Percentiles rank a stretch among this genome's conserved stretches.
These are phyloP conservation scores for Helotiales sp. DNA, from an alignment of 2,329 filamentous ascomycete species.

Conservation along the genomic window DNA sequence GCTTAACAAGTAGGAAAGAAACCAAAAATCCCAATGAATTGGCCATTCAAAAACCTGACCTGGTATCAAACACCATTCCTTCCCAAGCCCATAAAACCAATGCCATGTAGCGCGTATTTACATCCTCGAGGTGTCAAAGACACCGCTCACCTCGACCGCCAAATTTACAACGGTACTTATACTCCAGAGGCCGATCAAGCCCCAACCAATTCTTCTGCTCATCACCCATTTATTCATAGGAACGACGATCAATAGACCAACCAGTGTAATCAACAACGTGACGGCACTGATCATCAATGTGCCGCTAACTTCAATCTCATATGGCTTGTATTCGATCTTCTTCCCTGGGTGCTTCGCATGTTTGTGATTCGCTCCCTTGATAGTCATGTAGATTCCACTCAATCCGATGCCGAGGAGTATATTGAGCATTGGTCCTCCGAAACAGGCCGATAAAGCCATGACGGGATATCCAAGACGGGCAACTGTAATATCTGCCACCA, in stretches of 20 bases:
- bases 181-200: slow-evolving; percentile 79
- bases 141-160: slow-evolving; percentile 72
- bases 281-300: slow-evolving; percentile 84
- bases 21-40: background rate
- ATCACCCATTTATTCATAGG: slow-evolving; percentile 87
- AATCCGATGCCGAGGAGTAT: slow-evolving; percentile 95
- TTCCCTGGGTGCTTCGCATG: slow-evolving; percentile 70
- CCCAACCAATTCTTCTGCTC: slow-evolving; percentile 80
- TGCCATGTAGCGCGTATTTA: background rate
- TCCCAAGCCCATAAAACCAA: background rate
- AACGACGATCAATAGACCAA: slow-evolving; percentile 78
- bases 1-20: background rate
- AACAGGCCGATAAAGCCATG: slow-evolving; percentile 93
- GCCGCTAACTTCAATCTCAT: slow-evolving; percentile 81
- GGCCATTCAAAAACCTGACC: background rate
- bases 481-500: slow-evolving; percentile 94
- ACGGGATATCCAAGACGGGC: slow-evolving; percentile 92
- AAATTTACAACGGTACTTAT: slow-evolving; percentile 83
- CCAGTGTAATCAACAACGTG: slow-evolving; percentile 80
- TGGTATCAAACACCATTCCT: slow-evolving; percentile 13
- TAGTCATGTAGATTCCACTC: slow-evolving; percentile 85
- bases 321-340: slow-evolving; percentile 72
- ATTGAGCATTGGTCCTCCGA: slow-evolving; percentile 98
- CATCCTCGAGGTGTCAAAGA: slow-evolving; percentile 15
- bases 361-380: slow-evolving; percentile 68